These are phyloP conservation scores for Aquanectria penicillioides DNA, from an alignment of 2,329 filamentous ascomycete species.

Conservation along the genomic window DNA sequence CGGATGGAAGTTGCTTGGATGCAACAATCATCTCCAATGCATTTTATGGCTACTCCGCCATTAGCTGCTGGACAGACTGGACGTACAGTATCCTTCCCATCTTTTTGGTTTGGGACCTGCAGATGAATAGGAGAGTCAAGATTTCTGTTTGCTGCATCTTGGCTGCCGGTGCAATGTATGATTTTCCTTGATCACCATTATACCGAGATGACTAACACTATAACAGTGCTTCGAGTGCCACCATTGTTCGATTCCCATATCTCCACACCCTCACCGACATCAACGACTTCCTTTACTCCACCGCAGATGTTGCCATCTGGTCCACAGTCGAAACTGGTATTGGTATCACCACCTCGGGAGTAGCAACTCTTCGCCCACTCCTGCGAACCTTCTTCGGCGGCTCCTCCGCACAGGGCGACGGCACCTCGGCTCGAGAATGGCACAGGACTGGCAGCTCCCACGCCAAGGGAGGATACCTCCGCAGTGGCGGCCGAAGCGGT, in stretches of 20 bases:
- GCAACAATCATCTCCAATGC: conserved; percentile 39
- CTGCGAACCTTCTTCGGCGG: conserved; percentile 36
- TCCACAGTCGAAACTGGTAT: conserved; percentile 56
- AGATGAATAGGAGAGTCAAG: conserved; percentile 52
- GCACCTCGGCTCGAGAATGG: conserved; percentile 33
- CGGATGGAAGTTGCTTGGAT: conserved; percentile 46
- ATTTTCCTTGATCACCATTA: neutral
- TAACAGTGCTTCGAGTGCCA: conserved; percentile 51
- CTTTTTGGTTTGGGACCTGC: conserved; percentile 52
- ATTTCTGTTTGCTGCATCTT: conserved; percentile 46
- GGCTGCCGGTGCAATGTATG: conserved; percentile 50
- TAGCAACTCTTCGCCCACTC: conserved; percentile 53
- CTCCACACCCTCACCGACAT: conserved; percentile 48
- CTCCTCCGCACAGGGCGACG: conserved; percentile 25
- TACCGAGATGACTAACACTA: neutral
- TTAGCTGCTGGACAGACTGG: conserved; percentile 53
- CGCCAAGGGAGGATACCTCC: conserved; percentile 30
- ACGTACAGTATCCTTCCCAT: conserved; percentile 51
- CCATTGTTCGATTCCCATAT: conserved; percentile 55
- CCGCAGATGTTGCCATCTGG: conserved; percentile 56
- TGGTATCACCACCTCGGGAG: conserved; percentile 51
- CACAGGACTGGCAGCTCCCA: conserved; percentile 31
- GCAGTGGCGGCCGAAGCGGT: conserved; percentile 26
- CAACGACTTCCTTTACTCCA: conserved; percentile 55
- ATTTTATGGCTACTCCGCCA: conserved; percentile 51